Base-by-base conservation (phyloP, 805 yeast genomes). In the Yarrowia sp. region DNA sequence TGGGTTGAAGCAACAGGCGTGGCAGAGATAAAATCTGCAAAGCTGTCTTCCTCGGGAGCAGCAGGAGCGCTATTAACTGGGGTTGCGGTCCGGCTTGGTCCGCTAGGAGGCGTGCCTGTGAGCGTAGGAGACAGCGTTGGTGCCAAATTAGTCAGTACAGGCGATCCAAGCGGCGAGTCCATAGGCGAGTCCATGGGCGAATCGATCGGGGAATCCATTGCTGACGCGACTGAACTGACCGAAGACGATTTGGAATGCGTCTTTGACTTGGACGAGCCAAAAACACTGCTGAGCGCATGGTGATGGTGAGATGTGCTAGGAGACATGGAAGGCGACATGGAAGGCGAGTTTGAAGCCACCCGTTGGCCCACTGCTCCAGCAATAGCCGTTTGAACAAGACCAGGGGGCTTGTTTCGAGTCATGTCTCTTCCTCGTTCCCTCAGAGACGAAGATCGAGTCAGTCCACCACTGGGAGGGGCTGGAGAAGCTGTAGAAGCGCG, bases 371-470 rank as follows among this genome's bases (percentile, higher is more conserved):
- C 55, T 21, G 55, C 55, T 6, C 55, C 55, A 9, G 55, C 55
- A 31, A 47, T 31, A 1, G 55, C 55, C 0, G 55, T 47, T 10
- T 47, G 55, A n/a, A 47, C 55, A 13, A 47, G 9, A 1, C 51
- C 51, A 2, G 51, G n/a, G 3, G 51, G 55, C n/a, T 32, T 47
- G 14, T 21, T 24, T 4, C 42, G 58, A 3, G 31, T 51, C 58
- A 32, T 51, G 10, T 51, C 42, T 35, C 58, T 22, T 24, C 58
- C 41, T 13, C 58, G 42, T 10, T 51, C 42, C 24, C 58, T 22
- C 12, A 51, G 16, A 1, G 58, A 51, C 4, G 42, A n/a, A 6
- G 58, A 22, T 16, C 58, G 29, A 6, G 42, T 22, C 5, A 51
- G 29, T 12, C 58, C 58, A 25, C 38, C 22, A 2, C 22, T 19